A percentile compares a stretch with the other conserved stretches of the same genome.
phyloP scores from a whole-genome alignment of 1,139 yeast species.

The Blastobotrys buckinghamii region DNA sequence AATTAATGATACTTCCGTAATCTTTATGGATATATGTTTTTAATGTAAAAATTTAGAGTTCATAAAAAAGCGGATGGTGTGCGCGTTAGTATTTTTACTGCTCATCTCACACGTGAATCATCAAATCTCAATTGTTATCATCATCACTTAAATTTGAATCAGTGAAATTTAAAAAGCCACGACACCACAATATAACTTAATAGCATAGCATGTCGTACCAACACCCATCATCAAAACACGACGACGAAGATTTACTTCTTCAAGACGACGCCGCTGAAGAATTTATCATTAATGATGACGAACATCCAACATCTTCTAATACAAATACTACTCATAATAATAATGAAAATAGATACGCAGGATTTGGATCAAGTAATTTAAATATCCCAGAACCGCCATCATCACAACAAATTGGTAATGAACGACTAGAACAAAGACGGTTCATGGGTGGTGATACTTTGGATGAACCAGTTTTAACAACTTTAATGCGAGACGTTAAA shows the following conservation, averaged over 20 bases:
- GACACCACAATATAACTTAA: neutral
- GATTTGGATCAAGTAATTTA: slow-evolving; percentile 6
- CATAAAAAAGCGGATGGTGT: too few relatives aligned
- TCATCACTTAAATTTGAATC: neutral
- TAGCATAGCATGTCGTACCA: slow-evolving; percentile 6
- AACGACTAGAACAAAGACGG: slow-evolving; percentile 60
- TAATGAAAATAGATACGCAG: slow-evolving; percentile 1
- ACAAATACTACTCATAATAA: slow-evolving; percentile 6
- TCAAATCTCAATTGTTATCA: too few relatives aligned
- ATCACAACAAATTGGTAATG: slow-evolving; percentile 34
- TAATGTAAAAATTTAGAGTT: too few relatives aligned
- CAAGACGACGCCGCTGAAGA: slow-evolving; percentile 13
- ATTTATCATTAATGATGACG: slow-evolving; percentile 20
- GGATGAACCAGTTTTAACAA: slow-evolving; percentile 72
- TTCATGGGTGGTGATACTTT: slow-evolving; percentile 80
- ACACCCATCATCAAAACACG: neutral
- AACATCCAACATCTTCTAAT: slow-evolving; percentile 1
- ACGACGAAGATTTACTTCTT: slow-evolving; percentile 1
- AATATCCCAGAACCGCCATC: slow-evolving; percentile 21
- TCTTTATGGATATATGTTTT: too few relatives aligned
- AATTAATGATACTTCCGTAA: too few relatives aligned
- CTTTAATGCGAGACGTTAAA: slow-evolving; percentile 60
- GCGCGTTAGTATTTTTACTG: too few relatives aligned
- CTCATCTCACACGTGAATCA: neutral
- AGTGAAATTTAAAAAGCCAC: too few relatives aligned